These are phyloP conservation scores for Talaromyces marneffei DNA, from an alignment of 2,329 filamentous ascomycete species.

Conservation along the genomic window DNA sequence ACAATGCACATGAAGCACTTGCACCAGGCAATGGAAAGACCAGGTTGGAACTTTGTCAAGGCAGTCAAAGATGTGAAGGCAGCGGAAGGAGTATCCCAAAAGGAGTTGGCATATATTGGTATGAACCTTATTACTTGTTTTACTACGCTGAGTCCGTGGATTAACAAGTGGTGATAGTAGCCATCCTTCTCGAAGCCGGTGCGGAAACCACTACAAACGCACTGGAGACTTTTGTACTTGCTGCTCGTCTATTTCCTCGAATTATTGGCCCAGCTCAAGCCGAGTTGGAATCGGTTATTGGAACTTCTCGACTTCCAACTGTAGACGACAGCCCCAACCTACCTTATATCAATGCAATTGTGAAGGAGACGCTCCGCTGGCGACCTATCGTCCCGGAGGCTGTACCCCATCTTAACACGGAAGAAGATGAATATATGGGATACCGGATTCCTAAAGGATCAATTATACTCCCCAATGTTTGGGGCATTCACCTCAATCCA, in stretches of 20 bases:
- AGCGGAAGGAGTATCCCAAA: background rate
- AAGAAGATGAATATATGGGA: constrained; percentile 17
- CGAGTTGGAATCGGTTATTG: background rate
- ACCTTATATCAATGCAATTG: constrained; percentile 23
- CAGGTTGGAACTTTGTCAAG: background rate
- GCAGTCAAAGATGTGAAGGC: background rate
- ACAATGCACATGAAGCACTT: background rate
- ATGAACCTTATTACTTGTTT: background rate
- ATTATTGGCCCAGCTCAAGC: background rate
- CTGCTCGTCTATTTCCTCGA: background rate
- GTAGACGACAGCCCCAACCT: background rate
- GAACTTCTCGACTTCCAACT: background rate
- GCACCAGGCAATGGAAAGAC: constrained; percentile 17
- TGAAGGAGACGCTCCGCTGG: constrained; percentile 28
- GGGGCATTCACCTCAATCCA: background rate
- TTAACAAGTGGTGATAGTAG: background rate
- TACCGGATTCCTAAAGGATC: constrained; percentile 24
- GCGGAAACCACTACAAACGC: background rate
- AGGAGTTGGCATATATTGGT: background rate
- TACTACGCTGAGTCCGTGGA: background rate
- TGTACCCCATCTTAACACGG: constrained; percentile 17
- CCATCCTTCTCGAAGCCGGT: background rate
- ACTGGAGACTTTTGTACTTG: background rate
- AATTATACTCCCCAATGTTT: background rate
- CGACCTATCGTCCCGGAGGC: constrained; percentile 20